Conservation (phyloP, 2,329 filamentous ascomycete species). For the Westerdykella aurantiaca region DNA sequence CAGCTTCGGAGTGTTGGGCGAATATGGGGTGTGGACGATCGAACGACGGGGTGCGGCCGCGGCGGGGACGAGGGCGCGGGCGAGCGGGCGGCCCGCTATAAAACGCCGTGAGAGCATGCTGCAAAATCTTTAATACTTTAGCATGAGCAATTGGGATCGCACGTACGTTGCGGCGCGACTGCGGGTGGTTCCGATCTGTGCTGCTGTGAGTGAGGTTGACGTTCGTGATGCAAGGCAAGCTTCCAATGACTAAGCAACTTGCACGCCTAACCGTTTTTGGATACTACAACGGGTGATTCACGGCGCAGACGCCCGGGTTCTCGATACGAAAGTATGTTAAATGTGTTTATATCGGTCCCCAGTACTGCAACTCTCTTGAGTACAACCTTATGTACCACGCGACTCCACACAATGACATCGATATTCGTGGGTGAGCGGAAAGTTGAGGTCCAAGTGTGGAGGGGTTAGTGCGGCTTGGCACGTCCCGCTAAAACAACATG, state of each 20-base stretch:
- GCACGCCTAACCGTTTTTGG: too few relatives aligned
- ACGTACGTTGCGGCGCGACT: conserved; percentile 25
- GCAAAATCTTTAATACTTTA: conserved; percentile 38
- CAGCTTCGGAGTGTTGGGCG: conserved; percentile 14
- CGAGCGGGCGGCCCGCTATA: conserved; percentile 38
- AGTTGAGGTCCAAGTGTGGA: not conserved
- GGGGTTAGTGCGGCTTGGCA: conserved; percentile 5
- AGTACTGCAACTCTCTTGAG: too few relatives aligned
- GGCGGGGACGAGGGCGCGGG: conserved; percentile 30
- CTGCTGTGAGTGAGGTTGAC: conserved; percentile 11
- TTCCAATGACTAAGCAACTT: conserved; percentile 3
- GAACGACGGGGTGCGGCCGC: conserved; percentile 15
- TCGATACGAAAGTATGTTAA: conserved; percentile 3
- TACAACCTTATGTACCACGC: too few relatives aligned
- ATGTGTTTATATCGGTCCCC: not conserved
- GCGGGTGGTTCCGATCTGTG: conserved; percentile 13
- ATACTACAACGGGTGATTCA: too few relatives aligned
- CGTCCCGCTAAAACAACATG: conserved; percentile 1
- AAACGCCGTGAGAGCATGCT: conserved; percentile 43
- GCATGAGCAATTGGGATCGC: conserved; percentile 9
- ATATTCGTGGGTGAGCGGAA: not conserved
- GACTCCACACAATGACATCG: too few relatives aligned
- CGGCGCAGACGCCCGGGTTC: not conserved
- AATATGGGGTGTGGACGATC: conserved; percentile 2
- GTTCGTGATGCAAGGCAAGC: conserved; percentile 28